Base-by-base conservation (phyloP, 2,329 filamentous ascomycete genomes). In the Alternaria longipes region DNA sequence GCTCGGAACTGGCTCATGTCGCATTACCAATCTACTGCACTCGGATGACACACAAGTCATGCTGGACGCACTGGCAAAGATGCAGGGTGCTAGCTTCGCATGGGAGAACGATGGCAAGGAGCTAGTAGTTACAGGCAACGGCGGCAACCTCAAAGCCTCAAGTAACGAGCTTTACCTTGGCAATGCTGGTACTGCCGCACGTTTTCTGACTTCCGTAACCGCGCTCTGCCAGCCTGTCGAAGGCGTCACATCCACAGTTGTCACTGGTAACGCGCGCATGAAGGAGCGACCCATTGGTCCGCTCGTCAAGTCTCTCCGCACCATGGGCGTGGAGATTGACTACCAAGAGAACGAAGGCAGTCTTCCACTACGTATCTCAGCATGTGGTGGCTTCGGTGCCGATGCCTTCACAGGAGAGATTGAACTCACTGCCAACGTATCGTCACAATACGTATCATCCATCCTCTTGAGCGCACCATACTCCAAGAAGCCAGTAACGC, bases 371-470 rank as follows among this genome's bases (percentile, higher is more conserved):
- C 88, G 89, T 60, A 90, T 99, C 52, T 87, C 90, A 63, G 93
- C 95, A 5, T 78, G 76, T 38, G 71, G 76, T 5, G 77, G 74
- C 5, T 80, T 79, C 46, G 91, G 91, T 24, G 90, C 89, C 49
- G 94, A 94, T 4, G 90, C 62, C 0, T 79, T 79, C 57, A 71
- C 94, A 56, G 95, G 95, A 38, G 85, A 91, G 28, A 97, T 99
- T 70, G 91, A 97, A 76, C 85, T 99, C 58, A 93, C 94, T 11
- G 95, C 95, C 1, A 98, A 95, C 42, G 91, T 98, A 16, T 99
- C 95, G 8, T 98, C 95, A n/a, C 95, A 99, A 81, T 99, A 98
- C 75, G 95, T 99, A 38, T 98, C 95, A 0, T 97, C 94, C 1
- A 89, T 99, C 65, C 84, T 99, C 53, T 96, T 99, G 92, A 96